Evolutionary conservation across 2,329 filamentous ascomycete species (phyloP).

Genomic region (Madurella fahalii): DNA sequence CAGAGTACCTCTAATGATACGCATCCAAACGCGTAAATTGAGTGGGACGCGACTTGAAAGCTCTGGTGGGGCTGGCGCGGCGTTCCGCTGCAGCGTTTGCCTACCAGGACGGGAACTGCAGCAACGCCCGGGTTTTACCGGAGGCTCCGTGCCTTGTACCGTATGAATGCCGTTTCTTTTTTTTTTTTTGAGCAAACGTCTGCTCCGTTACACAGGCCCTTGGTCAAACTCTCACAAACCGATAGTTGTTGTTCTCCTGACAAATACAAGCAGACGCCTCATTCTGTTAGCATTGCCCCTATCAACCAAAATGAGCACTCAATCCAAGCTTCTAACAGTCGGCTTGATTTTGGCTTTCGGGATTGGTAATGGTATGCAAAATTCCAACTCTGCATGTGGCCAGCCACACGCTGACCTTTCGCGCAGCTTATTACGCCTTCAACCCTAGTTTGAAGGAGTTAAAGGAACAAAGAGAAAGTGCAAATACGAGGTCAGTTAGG

Average conservation of each 20-base stretch:
- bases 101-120: too few relatives aligned
- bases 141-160: neutral
- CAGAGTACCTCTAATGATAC: neutral
- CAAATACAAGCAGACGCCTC: too few relatives aligned
- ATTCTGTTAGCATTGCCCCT: neutral
- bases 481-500: constrained; percentile 12
- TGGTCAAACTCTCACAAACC: too few relatives aligned
- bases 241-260: too few relatives aligned
- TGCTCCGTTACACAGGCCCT: neutral
- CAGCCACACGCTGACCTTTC: constrained; percentile 12
- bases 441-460: constrained; percentile 24
- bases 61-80: constrained; percentile 12
- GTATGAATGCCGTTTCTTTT: constrained; percentile 6
- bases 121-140: neutral
- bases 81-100: constrained; percentile 2
- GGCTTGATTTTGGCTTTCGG: constrained; percentile 22
- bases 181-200: too few relatives aligned
- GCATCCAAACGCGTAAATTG: constrained; percentile 20
- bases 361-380: constrained; percentile 23
- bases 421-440: constrained; percentile 28
- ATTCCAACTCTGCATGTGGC: neutral
- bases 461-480: constrained; percentile 18
- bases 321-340: constrained; percentile 20
- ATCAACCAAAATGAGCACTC: constrained; percentile 14
- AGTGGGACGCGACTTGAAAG: constrained; percentile 16